Conservation (phyloP, 139 green algal genomes). For the Chlamydomonas eustigma region DNA sequence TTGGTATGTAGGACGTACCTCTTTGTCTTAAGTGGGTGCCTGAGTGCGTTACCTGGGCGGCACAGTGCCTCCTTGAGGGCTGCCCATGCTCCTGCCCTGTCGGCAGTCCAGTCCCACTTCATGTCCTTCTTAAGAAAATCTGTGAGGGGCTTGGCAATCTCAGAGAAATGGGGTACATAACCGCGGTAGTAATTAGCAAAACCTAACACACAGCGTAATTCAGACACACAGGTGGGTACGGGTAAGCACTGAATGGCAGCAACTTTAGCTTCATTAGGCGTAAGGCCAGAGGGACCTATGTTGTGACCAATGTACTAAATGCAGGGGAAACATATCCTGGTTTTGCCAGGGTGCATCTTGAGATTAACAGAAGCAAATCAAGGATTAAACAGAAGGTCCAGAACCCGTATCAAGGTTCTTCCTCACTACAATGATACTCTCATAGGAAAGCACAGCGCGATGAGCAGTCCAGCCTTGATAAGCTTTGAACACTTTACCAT, state of each 20-base stretch:
- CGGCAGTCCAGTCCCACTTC: conserved; percentile 11
- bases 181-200: conserved; percentile 47
- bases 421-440: too few relatives aligned
- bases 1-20: conserved; percentile 24
- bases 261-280: background rate
- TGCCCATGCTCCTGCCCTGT: conserved; percentile 9
- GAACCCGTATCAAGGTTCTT: too few relatives aligned
- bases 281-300: background rate
- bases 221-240: conserved; percentile 15
- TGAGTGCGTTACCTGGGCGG: conserved; percentile 5
- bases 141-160: conserved; percentile 25
- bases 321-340: background rate
- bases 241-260: conserved; percentile 28
- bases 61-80: conserved; percentile 14
- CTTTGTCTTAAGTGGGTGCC: background rate
- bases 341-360: background rate
- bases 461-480: too few relatives aligned
- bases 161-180: conserved; percentile 34
- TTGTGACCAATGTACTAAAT: background rate
- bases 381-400: background rate
- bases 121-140: conserved; percentile 22
- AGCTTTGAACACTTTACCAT: too few relatives aligned
- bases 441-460: too few relatives aligned
- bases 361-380: background rate
- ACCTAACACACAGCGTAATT: conserved; percentile 27